Percentiles rank a stretch among this genome's conserved stretches.
phyloP scores from a whole-genome alignment of 2,329 filamentous ascomycete genomes.

The Fusarium haematococcum region DNA sequence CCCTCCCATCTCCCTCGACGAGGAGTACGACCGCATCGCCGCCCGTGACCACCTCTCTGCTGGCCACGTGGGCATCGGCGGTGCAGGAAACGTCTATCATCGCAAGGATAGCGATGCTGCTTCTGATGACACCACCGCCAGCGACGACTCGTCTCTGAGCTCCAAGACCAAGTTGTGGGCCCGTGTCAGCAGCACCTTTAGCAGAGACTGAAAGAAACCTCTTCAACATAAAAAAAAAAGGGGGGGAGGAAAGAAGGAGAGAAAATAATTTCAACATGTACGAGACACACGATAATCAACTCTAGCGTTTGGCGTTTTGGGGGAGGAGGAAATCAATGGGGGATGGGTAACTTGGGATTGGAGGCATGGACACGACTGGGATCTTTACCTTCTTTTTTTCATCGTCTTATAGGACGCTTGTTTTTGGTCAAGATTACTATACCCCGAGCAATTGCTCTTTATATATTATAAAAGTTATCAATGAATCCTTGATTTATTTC shows the following conservation, averaged over 20 bases:
- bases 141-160: conserved; percentile 47
- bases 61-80: conserved; percentile 75
- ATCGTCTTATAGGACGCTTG: conserved; percentile 49
- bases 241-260: not conserved
- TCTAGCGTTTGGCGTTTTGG: conserved; percentile 43
- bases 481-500: not conserved
- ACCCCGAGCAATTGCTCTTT: conserved; percentile 47
- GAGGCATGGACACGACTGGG: not conserved
- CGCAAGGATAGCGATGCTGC: conserved; percentile 51
- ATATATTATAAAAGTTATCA: conserved; percentile 22
- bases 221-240: not conserved
- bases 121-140: conserved; percentile 46
- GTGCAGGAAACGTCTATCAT: conserved; percentile 74
- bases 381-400: conserved; percentile 13
- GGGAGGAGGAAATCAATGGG: conserved; percentile 12
- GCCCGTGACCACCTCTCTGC: conserved; percentile 55
- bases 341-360: conserved; percentile 36
- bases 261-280: conserved; percentile 1
- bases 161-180: conserved; percentile 50
- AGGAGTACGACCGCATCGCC: conserved; percentile 59
- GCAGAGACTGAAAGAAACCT: conserved; percentile 40
- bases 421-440: conserved; percentile 61
- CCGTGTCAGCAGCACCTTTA: conserved; percentile 49
- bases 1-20: conserved; percentile 63
- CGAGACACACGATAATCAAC: conserved; percentile 4